Evolutionary conservation across 495 filamentous ascomycete species (phyloP).

Genomic region (Aspergillus diversus): DNA sequence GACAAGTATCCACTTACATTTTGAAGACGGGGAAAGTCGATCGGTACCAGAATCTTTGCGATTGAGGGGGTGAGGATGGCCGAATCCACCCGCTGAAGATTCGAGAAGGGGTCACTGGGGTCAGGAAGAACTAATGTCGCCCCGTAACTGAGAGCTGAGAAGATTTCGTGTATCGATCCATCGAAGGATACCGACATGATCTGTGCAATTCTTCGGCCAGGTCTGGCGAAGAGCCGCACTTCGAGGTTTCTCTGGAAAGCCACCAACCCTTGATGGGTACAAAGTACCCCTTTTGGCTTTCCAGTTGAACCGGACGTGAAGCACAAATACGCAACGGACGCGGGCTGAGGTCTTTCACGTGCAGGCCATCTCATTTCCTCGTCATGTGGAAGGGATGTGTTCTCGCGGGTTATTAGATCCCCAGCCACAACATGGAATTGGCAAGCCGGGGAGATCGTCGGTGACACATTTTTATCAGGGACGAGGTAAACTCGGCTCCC

Average conservation of each 20-base stretch:
- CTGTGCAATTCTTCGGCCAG: slow-evolving; percentile 35
- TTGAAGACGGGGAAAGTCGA: slow-evolving; percentile 28
- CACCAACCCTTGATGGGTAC: slow-evolving; percentile 26
- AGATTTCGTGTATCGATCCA: slow-evolving; percentile 43
- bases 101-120: slow-evolving; percentile 23
- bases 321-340: slow-evolving; percentile 31
- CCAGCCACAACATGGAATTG: neutral
- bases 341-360: slow-evolving; percentile 6
- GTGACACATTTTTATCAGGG: slow-evolving; percentile 2
- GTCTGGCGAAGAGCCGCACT: slow-evolving; percentile 29
- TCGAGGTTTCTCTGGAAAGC: slow-evolving; percentile 27
- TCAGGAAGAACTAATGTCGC: slow-evolving; percentile 37
- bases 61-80: slow-evolving; percentile 39
- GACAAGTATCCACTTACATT: slow-evolving; percentile 14
- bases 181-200: slow-evolving; percentile 42
- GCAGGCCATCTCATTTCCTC: neutral
- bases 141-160: slow-evolving; percentile 42
- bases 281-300: slow-evolving; percentile 37
- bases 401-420: neutral
- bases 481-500: slow-evolving; percentile 18
- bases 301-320: slow-evolving; percentile 45
- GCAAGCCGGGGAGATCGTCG: neutral
- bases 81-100: slow-evolving; percentile 25
- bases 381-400: neutral
- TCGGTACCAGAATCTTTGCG: slow-evolving; percentile 20